Base-by-base conservation (phyloP, 2,329 filamentous ascomycete genomes). In the Sclerotinia spermophila region DNA sequence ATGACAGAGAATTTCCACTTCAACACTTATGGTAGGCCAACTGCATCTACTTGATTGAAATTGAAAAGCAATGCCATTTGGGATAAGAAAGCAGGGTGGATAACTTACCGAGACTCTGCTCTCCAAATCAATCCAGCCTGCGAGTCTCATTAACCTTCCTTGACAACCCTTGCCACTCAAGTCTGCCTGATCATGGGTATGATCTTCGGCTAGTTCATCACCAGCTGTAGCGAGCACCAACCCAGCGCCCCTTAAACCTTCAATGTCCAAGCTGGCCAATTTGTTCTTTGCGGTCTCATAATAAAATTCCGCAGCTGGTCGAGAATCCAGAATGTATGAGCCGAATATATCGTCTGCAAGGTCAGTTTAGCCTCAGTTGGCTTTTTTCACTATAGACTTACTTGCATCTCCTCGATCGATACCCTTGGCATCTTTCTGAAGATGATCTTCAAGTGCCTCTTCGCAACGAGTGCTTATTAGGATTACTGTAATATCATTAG, bases 281-380 rank as follows among this genome's bases (percentile, higher is more conserved):
- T 89, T 93, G 60, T 84, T 87, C 74, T 86, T 90, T 5, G 90
- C 92, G 15, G 83, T 80, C 30, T 90, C 86, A 72, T 89, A 89
- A 51, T 84, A 85, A 78, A 97, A 97, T 62, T 97, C 92, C 5
- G 86, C 83, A 0, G 89, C 88, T 27, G 91, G 88, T 13, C 93
- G 83, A 15, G 89, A 84, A 61, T 94, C 90, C 7, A 97, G 78
- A 42, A 84, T 78, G 74, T 85, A 85, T 21, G 81, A 80, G 27
- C 82, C 81, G 69, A 76, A 79, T 35, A 80, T 73, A 38, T 79
- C 79, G 69, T 80, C 82, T 83, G 38, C 27, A 55, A 42, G 40
- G 33, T 68, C 30, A 70, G 69, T 33, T 51, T 59, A 51, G 24
- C 45, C 24, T 33, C 21, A 51, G 17, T 53, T 5, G 27, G 30